Conservation (phyloP, 345 rosid species). For the Camelina neglecta region DNA sequence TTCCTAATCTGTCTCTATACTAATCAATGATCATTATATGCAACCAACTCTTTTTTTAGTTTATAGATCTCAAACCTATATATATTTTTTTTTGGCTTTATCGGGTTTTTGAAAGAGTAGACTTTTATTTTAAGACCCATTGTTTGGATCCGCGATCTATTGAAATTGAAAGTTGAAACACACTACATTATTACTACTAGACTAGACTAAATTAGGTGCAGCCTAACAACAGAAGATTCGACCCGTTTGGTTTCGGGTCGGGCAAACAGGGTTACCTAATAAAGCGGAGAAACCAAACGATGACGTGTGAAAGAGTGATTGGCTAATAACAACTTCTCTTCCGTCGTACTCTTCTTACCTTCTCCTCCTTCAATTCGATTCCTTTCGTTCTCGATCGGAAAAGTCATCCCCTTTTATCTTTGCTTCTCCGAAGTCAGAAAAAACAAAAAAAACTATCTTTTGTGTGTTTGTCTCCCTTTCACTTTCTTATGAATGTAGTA, state of each 20-base stretch:
- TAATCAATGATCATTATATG: not conserved
- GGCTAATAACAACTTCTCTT: slow-evolving; percentile 18
- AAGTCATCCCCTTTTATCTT: slow-evolving; percentile 27
- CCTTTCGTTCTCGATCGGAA: slow-evolving; percentile 44
- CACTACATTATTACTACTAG: too few relatives aligned
- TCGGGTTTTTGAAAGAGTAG: not conserved
- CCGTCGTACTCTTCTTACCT: slow-evolving; percentile 21
- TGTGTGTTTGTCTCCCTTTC: not conserved
- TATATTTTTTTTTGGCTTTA: not conserved
- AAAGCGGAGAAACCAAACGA: slow-evolving; percentile 25
- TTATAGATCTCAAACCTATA: not conserved
- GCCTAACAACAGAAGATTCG: not conserved
- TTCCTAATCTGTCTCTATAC: not conserved
- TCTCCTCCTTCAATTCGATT: slow-evolving; percentile 19
- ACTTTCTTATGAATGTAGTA: not conserved
- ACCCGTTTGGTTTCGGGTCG: slow-evolving; percentile 25
- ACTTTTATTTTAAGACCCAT: not conserved
- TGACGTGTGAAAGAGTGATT: slow-evolving; percentile 26
- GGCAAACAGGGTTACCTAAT: not conserved
- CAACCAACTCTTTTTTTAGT: not conserved
- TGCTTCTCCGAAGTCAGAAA: slow-evolving; percentile 29
- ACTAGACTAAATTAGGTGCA: too few relatives aligned
- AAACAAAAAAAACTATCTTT: not conserved
- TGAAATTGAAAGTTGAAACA: not conserved
- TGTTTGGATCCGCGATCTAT: not conserved